Percentiles rank a stretch among this genome's conserved stretches.
Conservation (phyloP, 176 grass and related monocot species). For the Oropetium thomaeum region DNA sequence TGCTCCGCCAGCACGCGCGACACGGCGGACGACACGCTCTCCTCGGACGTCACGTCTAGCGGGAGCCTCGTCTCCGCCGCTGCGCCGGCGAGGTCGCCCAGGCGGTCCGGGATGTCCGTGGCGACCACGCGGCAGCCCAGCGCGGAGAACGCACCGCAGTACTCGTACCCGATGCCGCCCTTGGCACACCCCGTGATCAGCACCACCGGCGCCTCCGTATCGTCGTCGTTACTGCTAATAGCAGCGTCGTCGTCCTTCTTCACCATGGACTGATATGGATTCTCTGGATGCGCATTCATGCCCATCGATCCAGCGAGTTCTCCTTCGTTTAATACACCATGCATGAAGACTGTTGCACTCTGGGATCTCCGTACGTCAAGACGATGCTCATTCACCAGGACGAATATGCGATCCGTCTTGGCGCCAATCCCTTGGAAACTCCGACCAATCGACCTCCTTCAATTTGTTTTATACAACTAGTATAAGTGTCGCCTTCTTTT, state of each 20-base stretch:
- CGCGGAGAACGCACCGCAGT: slow-evolving; percentile 43
- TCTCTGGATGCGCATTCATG: too few species aligned
- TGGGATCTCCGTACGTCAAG: neutral
- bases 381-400: neutral
- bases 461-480: too few species aligned
- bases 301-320: too few species aligned
- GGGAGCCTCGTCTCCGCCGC: neutral
- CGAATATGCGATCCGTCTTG: slow-evolving; percentile 29
- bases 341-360: too few species aligned
- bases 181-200: slow-evolving; percentile 54
- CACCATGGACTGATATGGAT: too few species aligned
- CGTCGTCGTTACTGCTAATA: neutral
- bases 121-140: slow-evolving; percentile 53
- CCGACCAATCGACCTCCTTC: too few species aligned
- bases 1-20: neutral
- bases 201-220: slow-evolving; percentile 24
- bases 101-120: slow-evolving; percentile 43
- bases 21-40: neutral
- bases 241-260: too few species aligned
- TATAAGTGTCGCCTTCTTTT: too few species aligned
- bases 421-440: neutral
- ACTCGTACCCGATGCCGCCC: slow-evolving; percentile 67
- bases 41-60: slow-evolving; percentile 58
- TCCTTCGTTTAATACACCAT: too few species aligned
- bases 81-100: slow-evolving; percentile 30